Evolutionary conservation across 441 rosid genomes (phyloP), one percentile per base, ranked within the genome.

Genomic region (Populus hybrid): DNA sequence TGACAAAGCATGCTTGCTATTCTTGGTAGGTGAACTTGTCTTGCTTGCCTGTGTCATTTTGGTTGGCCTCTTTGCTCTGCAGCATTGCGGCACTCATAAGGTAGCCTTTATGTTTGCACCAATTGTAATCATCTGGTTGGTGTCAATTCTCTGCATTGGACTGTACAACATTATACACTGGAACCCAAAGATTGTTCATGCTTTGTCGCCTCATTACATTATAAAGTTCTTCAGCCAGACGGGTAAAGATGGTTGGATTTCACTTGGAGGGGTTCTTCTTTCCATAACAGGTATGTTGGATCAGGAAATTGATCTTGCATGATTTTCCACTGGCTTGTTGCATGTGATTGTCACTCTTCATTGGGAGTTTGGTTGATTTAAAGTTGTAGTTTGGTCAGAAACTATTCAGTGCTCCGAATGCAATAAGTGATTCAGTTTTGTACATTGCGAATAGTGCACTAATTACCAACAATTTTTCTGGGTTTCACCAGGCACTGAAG

Each of bases 71-170:
- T 95, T 93, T 88, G 97, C 96, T 75, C 87, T 95, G 83, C 99
- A 95, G 82, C 98, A 95, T 81, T 87, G 75, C 84, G 99, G 97
- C 76, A 95, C 96, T 64, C 96, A 86, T 84, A 85, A 85, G 83
- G 97, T 95, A 73, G 95, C 99, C 53, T 89, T 93, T 79, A 71
- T 93, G 88, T 95, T 95, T 86, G 93, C 99, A 6, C 99, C 99
- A 8, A 86, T 93, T 70, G 92, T 93, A 50, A 88, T 91, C 65
- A 81, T 91, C 78, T 93, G 98, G 98, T 81, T 92, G 87, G 14
- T 90, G 67, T 88, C 94, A 34, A 87, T 93, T 77, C 86, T 91
- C 72, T 72, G 80, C 50, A 78, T 95, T 67, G 99, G 99, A 74
- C 74, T 93, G 69, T 93, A 90, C 87, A 95, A 95, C 78, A 80